Conservation (phyloP, 139 green algal species). For the Closterium sp. region DNA sequence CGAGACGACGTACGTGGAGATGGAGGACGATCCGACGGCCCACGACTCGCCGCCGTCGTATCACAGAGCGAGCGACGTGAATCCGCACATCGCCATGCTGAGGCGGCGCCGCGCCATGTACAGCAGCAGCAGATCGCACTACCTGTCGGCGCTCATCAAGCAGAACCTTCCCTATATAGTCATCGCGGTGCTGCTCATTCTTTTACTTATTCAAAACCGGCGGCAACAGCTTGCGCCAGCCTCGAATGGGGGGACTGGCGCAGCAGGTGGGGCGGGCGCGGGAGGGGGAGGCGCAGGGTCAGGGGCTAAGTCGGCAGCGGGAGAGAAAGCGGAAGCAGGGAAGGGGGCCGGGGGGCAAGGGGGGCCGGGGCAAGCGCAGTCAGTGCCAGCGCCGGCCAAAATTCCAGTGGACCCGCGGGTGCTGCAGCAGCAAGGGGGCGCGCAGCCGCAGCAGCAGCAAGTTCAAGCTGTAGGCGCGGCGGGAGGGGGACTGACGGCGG, state of each 20-base stretch:
- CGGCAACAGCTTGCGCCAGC: background rate
- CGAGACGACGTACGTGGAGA: background rate
- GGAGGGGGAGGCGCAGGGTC: background rate
- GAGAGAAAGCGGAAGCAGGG: background rate
- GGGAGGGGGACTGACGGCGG: background rate
- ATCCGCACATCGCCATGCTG: background rate
- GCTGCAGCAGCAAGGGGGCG: background rate
- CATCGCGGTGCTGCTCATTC: background rate
- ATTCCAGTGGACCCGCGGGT: background rate
- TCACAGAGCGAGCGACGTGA: background rate
- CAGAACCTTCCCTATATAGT: background rate
- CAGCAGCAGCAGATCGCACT: background rate
- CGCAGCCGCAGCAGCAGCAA: background rate
- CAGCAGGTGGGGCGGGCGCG: background rate
- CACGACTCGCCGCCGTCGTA: background rate
- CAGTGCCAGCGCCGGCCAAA: background rate
- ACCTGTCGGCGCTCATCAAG: background rate
- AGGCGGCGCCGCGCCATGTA: background rate
- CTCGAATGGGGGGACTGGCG: background rate
- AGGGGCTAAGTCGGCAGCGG: background rate
- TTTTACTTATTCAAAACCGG: background rate
- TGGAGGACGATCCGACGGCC: background rate
- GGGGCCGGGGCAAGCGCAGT: background rate
- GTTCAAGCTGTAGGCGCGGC: background rate
- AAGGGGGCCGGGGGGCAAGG: background rate